Conservation (phyloP, 768 basidiomycete genomes). For the Termitomyces sp. region DNA sequence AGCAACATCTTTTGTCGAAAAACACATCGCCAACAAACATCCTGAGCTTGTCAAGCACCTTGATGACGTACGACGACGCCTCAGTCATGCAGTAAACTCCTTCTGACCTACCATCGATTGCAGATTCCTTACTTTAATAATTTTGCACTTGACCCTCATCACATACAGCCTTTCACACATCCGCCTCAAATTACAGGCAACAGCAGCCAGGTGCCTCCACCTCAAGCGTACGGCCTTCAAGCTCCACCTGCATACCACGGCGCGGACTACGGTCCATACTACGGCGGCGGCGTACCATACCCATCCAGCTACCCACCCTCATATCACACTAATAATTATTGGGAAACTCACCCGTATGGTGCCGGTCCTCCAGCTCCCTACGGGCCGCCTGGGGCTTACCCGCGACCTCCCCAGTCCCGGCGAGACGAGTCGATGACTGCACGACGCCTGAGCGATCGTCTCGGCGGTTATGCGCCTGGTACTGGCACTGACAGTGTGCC, state of each 20-base stretch:
- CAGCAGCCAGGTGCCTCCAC: constrained; percentile 66
- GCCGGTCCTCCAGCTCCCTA: constrained; percentile 33
- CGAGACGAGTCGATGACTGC: constrained; percentile 57
- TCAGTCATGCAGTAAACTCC: constrained; percentile 1
- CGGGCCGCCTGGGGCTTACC: constrained; percentile 29
- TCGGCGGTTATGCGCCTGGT: constrained; percentile 69
- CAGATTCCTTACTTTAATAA: constrained; percentile 92
- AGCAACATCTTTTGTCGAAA: constrained; percentile 94
- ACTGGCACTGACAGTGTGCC: constrained; percentile 30
- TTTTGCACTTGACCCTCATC: constrained; percentile 94
- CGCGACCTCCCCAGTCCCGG: constrained; percentile 41
- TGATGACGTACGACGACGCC: constrained; percentile 66
- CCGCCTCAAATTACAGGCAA: constrained; percentile 68
- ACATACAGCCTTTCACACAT: constrained; percentile 81
- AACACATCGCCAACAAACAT: constrained; percentile 96
- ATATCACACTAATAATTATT: constrained; percentile 31
- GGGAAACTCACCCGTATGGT: constrained; percentile 41
- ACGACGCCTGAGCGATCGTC: constrained; percentile 73
- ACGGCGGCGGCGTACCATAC: constrained; percentile 25
- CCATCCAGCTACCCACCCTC: constrained; percentile 43
- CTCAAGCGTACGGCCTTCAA: constrained; percentile 83
- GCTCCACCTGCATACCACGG: constrained; percentile 45
- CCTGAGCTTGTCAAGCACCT: constrained; percentile 78
- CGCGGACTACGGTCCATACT: constrained; percentile 32
- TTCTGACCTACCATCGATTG: constrained; percentile 10